Base-by-base conservation (phyloP, 2,329 filamentous ascomycete genomes). In the Xylariaceae sp. region DNA sequence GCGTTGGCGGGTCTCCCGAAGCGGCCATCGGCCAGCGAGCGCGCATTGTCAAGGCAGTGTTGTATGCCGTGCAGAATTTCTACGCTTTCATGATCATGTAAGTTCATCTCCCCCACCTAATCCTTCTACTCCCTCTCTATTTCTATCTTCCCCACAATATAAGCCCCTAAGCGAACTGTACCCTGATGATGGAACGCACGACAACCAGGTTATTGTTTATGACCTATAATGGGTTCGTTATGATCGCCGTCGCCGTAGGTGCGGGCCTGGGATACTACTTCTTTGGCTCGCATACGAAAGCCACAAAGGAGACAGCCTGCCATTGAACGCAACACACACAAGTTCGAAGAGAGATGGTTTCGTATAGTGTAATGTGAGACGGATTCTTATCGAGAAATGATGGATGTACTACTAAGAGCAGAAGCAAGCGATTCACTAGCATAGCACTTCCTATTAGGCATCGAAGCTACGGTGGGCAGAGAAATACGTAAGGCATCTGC, bases 41-140 rank as follows among this genome's bases (percentile, higher is more conserved):
- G 45, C 92, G 90, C 73, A 70, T 95, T 57, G 77, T 91, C 72
- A 93, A 96, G 79, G 89, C 90, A 23, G 73, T 82, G 26, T 76
- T 99, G 50, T 99, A 99, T 77, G 93, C 87, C 16, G 74, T 94
- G 45, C 94, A 99, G 78, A 95, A 94, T 63, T 97, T 97, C 73
- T 99, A 99, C 73, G 95, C 92, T 40, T 97, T 99, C 69, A 97
- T 99, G 81, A 92, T 99, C 71, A 99, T 99, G 94, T 97, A 72
- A 86, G 93, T 86, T 1, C 23, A 23, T 7, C 39, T 24, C 26
- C 7, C 35, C 18, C n/a, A n/a, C n/a, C n/a, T n/a, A n/a, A n/a
- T n/a, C n/a, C n/a, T n/a, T n/a, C n/a, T n/a, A n/a, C 5, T 8
- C 24, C 26, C 18, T 27, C 32, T 13, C 10, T 13, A 1, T 8